Base-by-base conservation (phyloP, 306 rosid species). In the Citrullus colocynthis region DNA sequence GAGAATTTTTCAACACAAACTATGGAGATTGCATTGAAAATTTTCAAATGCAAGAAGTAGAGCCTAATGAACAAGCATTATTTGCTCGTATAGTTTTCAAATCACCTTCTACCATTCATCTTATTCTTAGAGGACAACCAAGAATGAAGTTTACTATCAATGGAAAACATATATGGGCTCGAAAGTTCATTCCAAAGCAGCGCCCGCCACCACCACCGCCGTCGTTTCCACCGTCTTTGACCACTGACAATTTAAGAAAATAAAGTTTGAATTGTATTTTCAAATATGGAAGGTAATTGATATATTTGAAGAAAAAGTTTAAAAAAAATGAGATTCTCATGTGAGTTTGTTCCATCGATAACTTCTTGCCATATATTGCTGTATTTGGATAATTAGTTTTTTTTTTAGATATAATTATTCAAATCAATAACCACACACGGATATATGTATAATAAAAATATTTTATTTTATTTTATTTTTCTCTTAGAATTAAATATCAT, bases 141-240 rank as follows among this genome's bases (percentile, higher is more conserved):
- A 91, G 84, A 34, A 92, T 76, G 4, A 93, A 91, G 42, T 91
- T 87, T 58, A 71, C 86, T 2, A 91, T 93, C 77, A 90, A 87
- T 61, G 96, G 96, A 6, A 93, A 91, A 76, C 93, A 93, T 54
- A 89, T 89, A 0, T 93, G 98, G 93, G 91, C 87, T 11, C 28
- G 97, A 13, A 90, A 85, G 52, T 93, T 85, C 64, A 88, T 87
- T 20, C 92, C 97, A 0, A 93, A 84, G 54, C 58, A 21, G n/a
- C 56, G 16, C 0, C 57, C 5, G n/a, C 5, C 55, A 4, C 59
- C 59, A 2, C 59, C 12, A 2, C 37, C 56, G 1, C 28, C 52
- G 34, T 2, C 34, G 1, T 1, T 16, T 16, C 4, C 24, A 9
- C 7, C 56, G 30, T n/a, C 21, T 42, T 41, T 20, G 56, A 20